Base-by-base conservation (phyloP, 2,329 filamentous ascomycete genomes). In the Dothideomycetes sp. region DNA sequence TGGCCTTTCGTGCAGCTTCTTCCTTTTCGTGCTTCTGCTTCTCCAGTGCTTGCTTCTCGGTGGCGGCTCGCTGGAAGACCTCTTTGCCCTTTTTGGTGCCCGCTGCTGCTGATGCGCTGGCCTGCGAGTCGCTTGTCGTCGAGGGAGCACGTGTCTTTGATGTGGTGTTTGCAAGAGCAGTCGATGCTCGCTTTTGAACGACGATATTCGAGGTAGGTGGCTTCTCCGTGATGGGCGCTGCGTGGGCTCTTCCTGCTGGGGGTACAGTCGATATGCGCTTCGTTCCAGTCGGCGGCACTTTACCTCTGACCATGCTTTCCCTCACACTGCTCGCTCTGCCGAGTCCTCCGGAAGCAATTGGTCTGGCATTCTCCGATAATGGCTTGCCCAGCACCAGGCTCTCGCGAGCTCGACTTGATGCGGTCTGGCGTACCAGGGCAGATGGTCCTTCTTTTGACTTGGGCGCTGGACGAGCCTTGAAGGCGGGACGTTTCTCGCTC, bases 381-480 rank as follows among this genome's bases (percentile, higher is more conserved):
- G 5, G 12, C n/a, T 33, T 45, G 14, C 48, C 49, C 12, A 37
- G 52, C 46, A 59, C 52, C 11, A 62, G 36, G 36, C 54, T 62
- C 42, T 66, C 55, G 9, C 70, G 57, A 3, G 60, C 59, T 34
- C 56, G 58, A 22, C 44, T 61, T 47, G 17, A 65, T 53, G 64
- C 61, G 11, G 68, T 72, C 38, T 66, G 64, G 17, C 66, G 61
- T 2, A 69, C 59, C 24, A 51, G 43, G 55, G 53, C 12, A 45
- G 46, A 22, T 41, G 45, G 30, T 49, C 51, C 33, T 45, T 43
- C 32, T 10, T 33, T 15, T 10, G 41, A 36, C 16, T 45, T 49
- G 9, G 65, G 65, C 1, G 59, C 62, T 11, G 66, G 65, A 8
- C 66, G 52, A 7, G 68, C 68, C 52, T 69, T 71, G 58, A 70